phyloP scores from a whole-genome alignment of 345 rosid species.

The Populus nigra region DNA sequence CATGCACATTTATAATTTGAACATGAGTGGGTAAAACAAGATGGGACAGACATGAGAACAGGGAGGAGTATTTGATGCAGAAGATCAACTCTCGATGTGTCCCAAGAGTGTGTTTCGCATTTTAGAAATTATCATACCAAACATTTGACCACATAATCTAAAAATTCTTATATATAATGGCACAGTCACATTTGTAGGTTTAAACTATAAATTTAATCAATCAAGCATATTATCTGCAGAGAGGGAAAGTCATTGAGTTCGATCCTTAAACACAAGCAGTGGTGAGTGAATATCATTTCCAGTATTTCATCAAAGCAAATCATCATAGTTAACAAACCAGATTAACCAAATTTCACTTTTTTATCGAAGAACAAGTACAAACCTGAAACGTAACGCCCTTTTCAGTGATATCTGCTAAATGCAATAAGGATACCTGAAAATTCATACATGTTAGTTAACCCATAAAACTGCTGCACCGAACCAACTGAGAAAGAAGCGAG shows the following conservation, averaged over 20 bases:
- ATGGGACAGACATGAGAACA: not conserved
- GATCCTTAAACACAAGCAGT: too few relatives aligned
- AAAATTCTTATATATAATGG: not conserved
- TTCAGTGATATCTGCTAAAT: conserved; percentile 79
- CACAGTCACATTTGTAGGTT: too few relatives aligned
- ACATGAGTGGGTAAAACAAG: not conserved
- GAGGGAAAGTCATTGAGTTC: too few relatives aligned
- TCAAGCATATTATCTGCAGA: too few relatives aligned
- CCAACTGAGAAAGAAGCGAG: not conserved
- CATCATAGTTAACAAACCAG: not conserved
- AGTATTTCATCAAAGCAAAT: conserved; percentile 2
- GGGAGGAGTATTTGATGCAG: not conserved
- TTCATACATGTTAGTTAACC: not conserved
- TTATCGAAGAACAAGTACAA: conserved; percentile 3
- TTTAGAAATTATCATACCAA: not conserved
- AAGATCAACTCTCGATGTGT: not conserved
- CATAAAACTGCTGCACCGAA: not conserved
- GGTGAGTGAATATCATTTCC: not conserved
- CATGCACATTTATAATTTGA: too few relatives aligned
- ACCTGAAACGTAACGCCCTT: conserved; percentile 80
- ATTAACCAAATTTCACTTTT: conserved; percentile 2
- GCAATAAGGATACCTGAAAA: conserved; percentile 68
- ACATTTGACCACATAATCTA: not conserved
- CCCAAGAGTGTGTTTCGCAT: not conserved
- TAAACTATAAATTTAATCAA: too few relatives aligned